Percentiles rank a stretch among this genome's conserved stretches.
Evolutionary conservation across 1,139 yeast genomes (phyloP).

Genomic region (Casaregolazyma suthepensis): DNA sequence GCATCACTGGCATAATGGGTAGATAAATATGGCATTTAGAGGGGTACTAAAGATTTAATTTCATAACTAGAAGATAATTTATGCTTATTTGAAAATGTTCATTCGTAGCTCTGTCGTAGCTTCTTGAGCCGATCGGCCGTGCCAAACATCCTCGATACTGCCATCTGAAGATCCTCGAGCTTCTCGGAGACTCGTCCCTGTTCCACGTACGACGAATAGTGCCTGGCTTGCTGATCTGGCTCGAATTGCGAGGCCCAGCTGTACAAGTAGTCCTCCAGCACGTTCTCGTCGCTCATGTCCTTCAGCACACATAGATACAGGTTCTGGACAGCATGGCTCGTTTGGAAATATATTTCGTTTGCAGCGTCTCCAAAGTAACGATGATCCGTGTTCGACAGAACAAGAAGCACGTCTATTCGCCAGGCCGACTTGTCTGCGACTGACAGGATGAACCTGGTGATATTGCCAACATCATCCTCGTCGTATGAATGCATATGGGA

Average conservation of each 20-base stretch:
- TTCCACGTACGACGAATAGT: neutral
- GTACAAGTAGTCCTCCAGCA: neutral
- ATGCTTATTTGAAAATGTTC: neutral
- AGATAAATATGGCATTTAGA: neutral
- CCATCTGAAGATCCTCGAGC: neutral
- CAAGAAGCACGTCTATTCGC: neutral
- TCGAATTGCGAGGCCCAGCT: slow-evolving; percentile 1
- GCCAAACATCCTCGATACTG: neutral
- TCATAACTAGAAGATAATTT: neutral
- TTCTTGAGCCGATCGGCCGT: neutral
- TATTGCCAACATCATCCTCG: neutral
- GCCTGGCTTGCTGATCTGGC: neutral
- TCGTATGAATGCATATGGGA: neutral
- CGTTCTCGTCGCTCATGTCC: neutral
- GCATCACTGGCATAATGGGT: neutral
- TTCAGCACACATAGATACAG: neutral
- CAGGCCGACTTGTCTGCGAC: neutral
- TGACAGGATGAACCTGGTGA: neutral
- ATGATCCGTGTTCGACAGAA: neutral
- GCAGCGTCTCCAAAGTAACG: neutral
- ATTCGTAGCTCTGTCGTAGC: neutral
- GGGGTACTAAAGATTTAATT: neutral
- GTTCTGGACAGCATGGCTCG: neutral
- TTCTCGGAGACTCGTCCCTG: neutral
- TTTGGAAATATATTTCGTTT: neutral